Evolutionary conservation across 805 yeast genomes (phyloP), one percentile per base, ranked within the genome.

Genomic region (Candida andamanensis): DNA sequence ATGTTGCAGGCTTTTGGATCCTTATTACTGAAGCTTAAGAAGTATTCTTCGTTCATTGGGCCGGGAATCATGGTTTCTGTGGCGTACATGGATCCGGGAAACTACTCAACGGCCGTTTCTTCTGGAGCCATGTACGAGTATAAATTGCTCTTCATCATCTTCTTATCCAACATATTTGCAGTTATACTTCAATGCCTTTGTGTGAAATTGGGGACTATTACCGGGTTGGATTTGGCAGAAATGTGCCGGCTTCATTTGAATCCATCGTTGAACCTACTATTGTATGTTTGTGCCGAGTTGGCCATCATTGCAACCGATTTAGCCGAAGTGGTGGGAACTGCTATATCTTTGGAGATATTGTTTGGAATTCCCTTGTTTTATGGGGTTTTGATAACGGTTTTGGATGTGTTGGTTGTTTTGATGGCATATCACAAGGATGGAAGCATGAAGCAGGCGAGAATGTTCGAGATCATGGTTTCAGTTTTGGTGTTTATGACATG

Each of bases 321-420:
- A 42, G 97, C 98, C 1, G 97, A 90, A 54, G 95, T 90, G 21
- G 90, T 92, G 16, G 98, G 98, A n/a, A 85, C 96, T 3, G 97
- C 97, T 3, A 86, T 90, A 36, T 81, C 97, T 1, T 68, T 90
- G 36, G 86, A 92, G 46, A 85, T 90, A 35, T 60, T 92, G 26
- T 77, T 89, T 52, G 71, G 74, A 2, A 63, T 92, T 6, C 97
- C 97, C 0, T 62, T 92, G 13, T 69, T 85, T 6, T 67, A 76
- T 4, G 98, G 98, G 20, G 95, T 90, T 11, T 59, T 86, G 3
- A 56, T 90, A 31, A 90, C 97, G 0, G 80, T 86, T 15, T 60
- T 85, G 3, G 98, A 90, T 49, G 96, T 90, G 5, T 54, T 90
- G 34, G 67, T 90, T 25, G 94, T 90, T 1, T 61, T 92, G 19